These are phyloP conservation scores for Mortierella sp. DNA, from an alignment of 371 early-diverging fungal genomes.

Conservation along the genomic window DNA sequence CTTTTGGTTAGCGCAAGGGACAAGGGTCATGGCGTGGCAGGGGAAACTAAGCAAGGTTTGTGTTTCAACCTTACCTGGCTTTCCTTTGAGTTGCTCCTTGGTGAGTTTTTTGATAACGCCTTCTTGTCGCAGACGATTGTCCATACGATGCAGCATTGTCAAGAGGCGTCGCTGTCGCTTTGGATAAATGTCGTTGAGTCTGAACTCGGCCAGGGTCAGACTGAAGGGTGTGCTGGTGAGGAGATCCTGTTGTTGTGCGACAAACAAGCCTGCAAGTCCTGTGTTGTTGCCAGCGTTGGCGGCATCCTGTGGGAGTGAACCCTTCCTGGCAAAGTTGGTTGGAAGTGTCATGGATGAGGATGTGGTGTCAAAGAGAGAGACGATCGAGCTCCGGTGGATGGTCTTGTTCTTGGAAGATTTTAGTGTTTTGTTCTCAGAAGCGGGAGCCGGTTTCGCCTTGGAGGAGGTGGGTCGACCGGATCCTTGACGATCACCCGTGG, in stretches of 20 bases:
- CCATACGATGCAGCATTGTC: constrained; percentile 53
- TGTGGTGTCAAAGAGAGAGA: constrained; percentile 38
- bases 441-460: constrained; percentile 16
- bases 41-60: no score
- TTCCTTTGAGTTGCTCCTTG: constrained; percentile 55
- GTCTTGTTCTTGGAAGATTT: constrained; percentile 43
- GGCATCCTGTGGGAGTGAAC: constrained; percentile 36
- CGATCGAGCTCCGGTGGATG: constrained; percentile 31
- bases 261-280: constrained; percentile 45
- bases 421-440: constrained; percentile 31
- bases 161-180: constrained; percentile 48
- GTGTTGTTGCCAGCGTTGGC: constrained; percentile 10
- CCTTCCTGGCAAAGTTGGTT: constrained; percentile 51
- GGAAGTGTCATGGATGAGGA: constrained; percentile 49
- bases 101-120: constrained; percentile 50
- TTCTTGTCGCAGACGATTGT: constrained; percentile 46
- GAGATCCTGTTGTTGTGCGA: constrained; percentile 37
- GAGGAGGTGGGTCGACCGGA: background rate
- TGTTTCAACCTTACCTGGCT: constrained; percentile 56
- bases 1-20: no score
- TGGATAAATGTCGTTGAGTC: constrained; percentile 52
- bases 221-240: constrained; percentile 48
- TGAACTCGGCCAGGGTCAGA: constrained; percentile 54
- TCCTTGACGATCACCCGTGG: constrained; percentile 16
- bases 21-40: no score